Percentiles rank a stretch among this genome's conserved stretches.
Evolutionary conservation across 306 rosid genomes (phyloP).

Genomic region (Prosopis cineraria): DNA sequence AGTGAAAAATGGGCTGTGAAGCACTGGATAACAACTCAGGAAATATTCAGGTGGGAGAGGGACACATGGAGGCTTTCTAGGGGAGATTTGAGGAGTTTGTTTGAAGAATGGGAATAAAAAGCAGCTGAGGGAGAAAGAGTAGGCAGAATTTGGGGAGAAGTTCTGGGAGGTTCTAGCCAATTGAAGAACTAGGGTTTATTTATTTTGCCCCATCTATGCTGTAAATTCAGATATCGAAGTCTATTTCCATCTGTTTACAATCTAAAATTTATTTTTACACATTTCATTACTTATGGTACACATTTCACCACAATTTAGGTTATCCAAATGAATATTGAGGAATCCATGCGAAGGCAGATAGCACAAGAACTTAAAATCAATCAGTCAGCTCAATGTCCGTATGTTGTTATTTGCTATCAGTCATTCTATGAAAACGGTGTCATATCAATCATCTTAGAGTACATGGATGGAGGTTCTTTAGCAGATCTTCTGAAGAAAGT

Average conservation of each 20-base stretch:
- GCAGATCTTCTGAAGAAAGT: conserved; percentile 81
- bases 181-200: not conserved
- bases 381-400: conserved; percentile 85
- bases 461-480: conserved; percentile 99
- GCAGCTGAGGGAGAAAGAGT: not conserved
- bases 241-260: not conserved
- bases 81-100: not conserved
- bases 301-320: conserved; percentile 53
- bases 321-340: conserved; percentile 83
- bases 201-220: not conserved
- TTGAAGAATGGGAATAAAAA: not conserved
- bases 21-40: not conserved
- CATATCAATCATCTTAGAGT: conserved; percentile 91
- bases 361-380: conserved; percentile 85
- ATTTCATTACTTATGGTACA: conserved; percentile 21
- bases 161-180: not conserved
- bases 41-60: not conserved
- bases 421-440: conserved; percentile 79
- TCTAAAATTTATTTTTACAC: not conserved
- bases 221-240: not conserved
- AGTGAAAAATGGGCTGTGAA: not conserved
- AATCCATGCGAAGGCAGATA: conserved; percentile 63
- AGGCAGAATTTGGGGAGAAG: not conserved
- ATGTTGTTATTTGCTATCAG: conserved; percentile 79
- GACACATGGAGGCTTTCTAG: not conserved